Evolutionary conservation across 148 eudicot species (phyloP), one percentile per base, ranked within the genome.

Genomic region (Chenopodium formosanum): DNA sequence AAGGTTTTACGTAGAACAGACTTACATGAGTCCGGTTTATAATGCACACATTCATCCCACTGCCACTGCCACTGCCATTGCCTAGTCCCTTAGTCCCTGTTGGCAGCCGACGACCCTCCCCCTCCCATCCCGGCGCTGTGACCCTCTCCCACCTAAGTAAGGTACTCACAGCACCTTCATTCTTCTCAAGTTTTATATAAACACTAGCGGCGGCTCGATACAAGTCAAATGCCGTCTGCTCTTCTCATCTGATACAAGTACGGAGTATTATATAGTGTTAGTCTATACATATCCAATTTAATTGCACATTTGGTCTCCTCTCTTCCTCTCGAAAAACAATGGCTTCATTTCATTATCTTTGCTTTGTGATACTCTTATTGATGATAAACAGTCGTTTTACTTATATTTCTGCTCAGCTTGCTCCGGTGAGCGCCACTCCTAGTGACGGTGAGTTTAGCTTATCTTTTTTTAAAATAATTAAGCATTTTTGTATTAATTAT

Each of bases 161-260:
- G 79, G 87, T 79, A 64, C 91, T 70, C 64, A 93, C 94, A 85
- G 97, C 98, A 88, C 91, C 97, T 64, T 86, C 86, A 81, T 87
- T 91, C 91, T 91, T 94, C 78, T 90, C 93, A 81, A 92, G 92
- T 89, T 94, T 94, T 75, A 91, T 71, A 81, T 90, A 90, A 75
- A 91, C 85, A 82, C 86, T 85, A 31, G 91, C 84, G 66, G 89
- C 93, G 74, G 88, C 92, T 84, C 93, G 91, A 81, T 91, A 94
- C 67, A 94, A 83, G 86, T 92, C 98, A 86, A 91, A 94, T 73
- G 96, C 90, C 97, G 92, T 90, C 75, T 94, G 96, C 79, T 91
- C 85, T 94, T 94, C 44, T 85, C 94, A 83, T 92, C 98, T 31
- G 32, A 31, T 31, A 34, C 12, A 47, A 47, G 12, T 47, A 8